Evolutionary conservation across 2,329 filamentous ascomycete genomes (phyloP).

Genomic region (Ceratocystis huliohia): DNA sequence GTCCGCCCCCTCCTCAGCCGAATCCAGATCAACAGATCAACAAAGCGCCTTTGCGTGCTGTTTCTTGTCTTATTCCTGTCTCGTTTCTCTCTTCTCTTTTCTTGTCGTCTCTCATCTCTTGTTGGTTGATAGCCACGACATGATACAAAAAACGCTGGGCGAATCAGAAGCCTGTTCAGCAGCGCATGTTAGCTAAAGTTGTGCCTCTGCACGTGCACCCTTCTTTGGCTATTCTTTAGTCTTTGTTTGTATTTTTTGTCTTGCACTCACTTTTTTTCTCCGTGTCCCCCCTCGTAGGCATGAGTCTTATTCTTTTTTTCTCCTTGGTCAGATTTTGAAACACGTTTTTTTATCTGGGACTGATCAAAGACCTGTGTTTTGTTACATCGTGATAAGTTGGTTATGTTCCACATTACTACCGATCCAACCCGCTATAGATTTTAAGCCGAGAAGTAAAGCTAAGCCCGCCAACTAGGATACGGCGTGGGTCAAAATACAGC

Average conservation of each 20-base stretch:
- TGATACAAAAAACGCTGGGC: background rate
- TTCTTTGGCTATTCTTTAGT: background rate
- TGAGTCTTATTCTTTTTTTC: background rate
- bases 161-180: conserved; percentile 4
- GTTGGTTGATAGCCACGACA: background rate
- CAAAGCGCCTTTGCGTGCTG: background rate
- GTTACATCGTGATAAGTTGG: background rate
- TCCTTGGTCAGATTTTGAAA: background rate
- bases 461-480: background rate
- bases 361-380: background rate
- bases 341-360: background rate
- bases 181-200: background rate
- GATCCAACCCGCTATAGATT: background rate
- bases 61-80: background rate
- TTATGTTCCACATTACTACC: background rate
- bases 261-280: background rate
- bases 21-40: conserved; percentile 7
- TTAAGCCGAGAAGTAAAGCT: background rate
- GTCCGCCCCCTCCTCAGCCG: background rate
- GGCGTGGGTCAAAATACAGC: too few species aligned
- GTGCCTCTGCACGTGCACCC: background rate
- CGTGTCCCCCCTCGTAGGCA: background rate
- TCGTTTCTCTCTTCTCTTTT: background rate
- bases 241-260: background rate
- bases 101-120: background rate